These are phyloP conservation scores for Melanomma pulvis-pyrius DNA, from an alignment of 495 filamentous ascomycete species.

Conservation along the genomic window DNA sequence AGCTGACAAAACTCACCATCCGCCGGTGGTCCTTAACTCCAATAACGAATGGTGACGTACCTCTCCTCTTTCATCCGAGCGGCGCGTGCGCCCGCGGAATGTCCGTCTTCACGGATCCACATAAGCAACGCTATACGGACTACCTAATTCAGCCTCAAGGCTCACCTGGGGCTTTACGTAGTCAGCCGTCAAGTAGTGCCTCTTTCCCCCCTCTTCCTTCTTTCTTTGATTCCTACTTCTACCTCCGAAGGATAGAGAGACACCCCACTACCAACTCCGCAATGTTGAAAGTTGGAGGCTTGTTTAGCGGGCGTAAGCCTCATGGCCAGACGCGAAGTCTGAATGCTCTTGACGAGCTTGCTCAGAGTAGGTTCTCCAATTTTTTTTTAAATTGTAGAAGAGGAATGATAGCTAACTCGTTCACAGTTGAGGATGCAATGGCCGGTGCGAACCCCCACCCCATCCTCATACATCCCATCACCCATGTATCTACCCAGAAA, in stretches of 20 bases:
- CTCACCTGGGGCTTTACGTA: not conserved
- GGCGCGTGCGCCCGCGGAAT: not conserved
- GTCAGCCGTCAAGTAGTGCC: not conserved
- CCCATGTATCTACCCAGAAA: not conserved
- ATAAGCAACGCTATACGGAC: not conserved
- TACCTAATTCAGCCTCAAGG: not conserved
- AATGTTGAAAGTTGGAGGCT: constrained; percentile 51
- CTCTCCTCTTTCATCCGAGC: not conserved
- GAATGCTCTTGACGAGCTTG: constrained; percentile 60
- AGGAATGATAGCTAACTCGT: constrained; percentile 23
- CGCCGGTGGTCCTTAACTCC: not conserved
- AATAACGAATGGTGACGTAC: not conserved
- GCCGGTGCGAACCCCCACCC: constrained; percentile 49
- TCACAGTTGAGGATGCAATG: constrained; percentile 66
- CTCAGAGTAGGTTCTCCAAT: constrained; percentile 55
- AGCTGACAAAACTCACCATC: not conserved
- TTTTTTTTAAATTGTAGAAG: not conserved
- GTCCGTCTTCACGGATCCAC: not conserved
- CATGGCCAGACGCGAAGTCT: constrained; percentile 60
- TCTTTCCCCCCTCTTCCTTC: not conserved
- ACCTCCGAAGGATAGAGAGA: not conserved
- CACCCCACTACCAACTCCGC: not conserved
- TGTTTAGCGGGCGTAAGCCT: constrained; percentile 56
- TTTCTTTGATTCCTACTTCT: not conserved
- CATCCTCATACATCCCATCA: not conserved